These are phyloP conservation scores for Aspergillus glaucus DNA, from an alignment of 2,329 filamentous ascomycete genomes.

Conservation along the genomic window DNA sequence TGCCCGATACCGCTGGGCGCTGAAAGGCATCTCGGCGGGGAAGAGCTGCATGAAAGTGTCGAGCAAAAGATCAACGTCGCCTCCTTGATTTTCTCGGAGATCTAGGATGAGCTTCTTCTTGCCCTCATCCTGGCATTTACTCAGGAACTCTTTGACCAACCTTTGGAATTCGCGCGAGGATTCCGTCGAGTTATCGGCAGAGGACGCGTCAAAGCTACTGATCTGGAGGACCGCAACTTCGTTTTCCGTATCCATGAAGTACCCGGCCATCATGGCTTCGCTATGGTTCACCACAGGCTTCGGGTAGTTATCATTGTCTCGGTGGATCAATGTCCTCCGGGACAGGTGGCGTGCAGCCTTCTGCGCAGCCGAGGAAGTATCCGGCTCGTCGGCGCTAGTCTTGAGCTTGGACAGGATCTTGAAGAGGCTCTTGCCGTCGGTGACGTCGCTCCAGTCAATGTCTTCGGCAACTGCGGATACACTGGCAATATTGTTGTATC, in stretches of 20 bases:
- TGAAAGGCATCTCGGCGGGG: constrained; percentile 33
- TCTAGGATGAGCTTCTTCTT: constrained; percentile 59
- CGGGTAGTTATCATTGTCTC: constrained; percentile 24
- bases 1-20: constrained; percentile 40
- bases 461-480: background rate
- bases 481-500: background rate
- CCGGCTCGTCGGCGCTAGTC: no score
- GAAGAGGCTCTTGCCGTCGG: constrained; percentile 36
- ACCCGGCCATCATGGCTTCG: constrained; percentile 36
- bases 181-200: background rate
- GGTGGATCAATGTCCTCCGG: no score
- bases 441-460: constrained; percentile 27
- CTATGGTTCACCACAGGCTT: constrained; percentile 30
- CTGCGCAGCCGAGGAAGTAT: no score
- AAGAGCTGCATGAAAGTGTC: constrained; percentile 50
- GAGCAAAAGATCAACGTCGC: constrained; percentile 40
- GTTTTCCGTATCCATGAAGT: constrained; percentile 36
- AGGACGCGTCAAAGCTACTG: constrained; percentile 29
- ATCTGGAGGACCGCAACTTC: constrained; percentile 43
- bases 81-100: constrained; percentile 54
- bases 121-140: constrained; percentile 37
- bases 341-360: constrained; percentile 4
- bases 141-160: constrained; percentile 37
- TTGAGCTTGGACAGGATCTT: no score
- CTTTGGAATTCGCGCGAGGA: constrained; percentile 29